Percentiles rank a stretch among this genome's conserved stretches.
These are phyloP conservation scores for Entomortierella chlamydospora DNA, from an alignment of 192 early-diverging fungal genomes.

Conservation along the genomic window DNA sequence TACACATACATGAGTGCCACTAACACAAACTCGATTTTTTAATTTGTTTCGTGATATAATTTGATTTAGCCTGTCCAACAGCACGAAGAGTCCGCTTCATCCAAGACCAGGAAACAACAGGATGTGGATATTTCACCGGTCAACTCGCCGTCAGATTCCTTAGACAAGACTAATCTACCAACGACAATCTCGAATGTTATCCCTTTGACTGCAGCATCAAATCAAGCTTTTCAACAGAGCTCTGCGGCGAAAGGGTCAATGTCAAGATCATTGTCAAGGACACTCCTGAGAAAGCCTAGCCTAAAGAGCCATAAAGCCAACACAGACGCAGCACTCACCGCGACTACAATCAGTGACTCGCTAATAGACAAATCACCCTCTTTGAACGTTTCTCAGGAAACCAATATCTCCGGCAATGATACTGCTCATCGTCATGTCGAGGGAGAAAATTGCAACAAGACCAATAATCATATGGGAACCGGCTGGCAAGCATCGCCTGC, in stretches of 20 bases:
- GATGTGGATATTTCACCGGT: no score
- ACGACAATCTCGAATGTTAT: no score
- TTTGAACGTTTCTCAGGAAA: background rate
- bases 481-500: background rate
- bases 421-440: no score
- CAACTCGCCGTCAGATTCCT: no score
- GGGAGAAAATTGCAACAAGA: no score
- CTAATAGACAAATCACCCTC: background rate
- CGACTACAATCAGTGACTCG: background rate
- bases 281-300: constrained; percentile 7
- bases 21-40: no score
- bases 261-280: background rate
- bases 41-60: no score
- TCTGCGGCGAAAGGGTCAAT: background rate
- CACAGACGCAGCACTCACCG: background rate
- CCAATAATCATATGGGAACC: background rate
- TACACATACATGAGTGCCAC: no score
- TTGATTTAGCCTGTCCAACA: background rate
- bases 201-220: background rate
- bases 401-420: background rate
- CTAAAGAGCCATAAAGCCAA: background rate
- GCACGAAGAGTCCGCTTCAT: no score
- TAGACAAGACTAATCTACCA: no score
- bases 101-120: no score
- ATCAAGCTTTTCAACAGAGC: no score